Base-by-base conservation (phyloP, 306 rosid species). In the Leucaena leucocephala region DNA sequence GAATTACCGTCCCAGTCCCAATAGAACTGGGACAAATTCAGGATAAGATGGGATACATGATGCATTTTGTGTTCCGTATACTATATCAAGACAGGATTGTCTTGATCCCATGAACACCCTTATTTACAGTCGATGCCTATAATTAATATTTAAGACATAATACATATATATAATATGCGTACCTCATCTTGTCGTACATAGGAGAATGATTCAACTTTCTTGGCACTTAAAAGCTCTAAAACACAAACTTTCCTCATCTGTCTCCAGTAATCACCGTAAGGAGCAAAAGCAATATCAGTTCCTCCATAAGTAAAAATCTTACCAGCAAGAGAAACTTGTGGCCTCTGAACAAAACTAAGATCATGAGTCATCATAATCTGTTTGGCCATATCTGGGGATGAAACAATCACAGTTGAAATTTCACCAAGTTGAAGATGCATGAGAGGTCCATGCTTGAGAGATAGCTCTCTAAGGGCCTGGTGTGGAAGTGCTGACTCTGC, bases 231-330 rank as follows among this genome's bases (percentile, higher is more conserved):
- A 22, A 87, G 72, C 76, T 82, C 86, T 2, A 49, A 7, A 0
- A 21, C 59, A 57, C 80, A 84, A 14, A 87, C 46, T 64, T 76
- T 87, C 38, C 79, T 61, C 46, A 76, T 82, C 54, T 87, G 84
- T 74, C 86, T 81, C 84, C 84, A 84, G 45, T 87, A 78, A 42
- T 82, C 76, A 27, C 83, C 78, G 6, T 68, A 65, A 2, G 82
- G 82, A 17, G 86, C 36, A 55, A 61, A 76, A 11, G 10, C 74
- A 48, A 84, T 72, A 22, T 76, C 72, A 33, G 67, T 27, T 21
- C 50, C 11, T n/a, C 27, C 33, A 72, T 33, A 61, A 2, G n/a
- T 0, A 61, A 59, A 4, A 33, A 61, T 27, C 17, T 4, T 61
- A 33, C 22, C 22, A 16, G 1, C 36, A 59, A 7, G 0, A 61